phyloP scores from a whole-genome alignment of 495 filamentous ascomycete species.

The Articulospora tetracladia region DNA sequence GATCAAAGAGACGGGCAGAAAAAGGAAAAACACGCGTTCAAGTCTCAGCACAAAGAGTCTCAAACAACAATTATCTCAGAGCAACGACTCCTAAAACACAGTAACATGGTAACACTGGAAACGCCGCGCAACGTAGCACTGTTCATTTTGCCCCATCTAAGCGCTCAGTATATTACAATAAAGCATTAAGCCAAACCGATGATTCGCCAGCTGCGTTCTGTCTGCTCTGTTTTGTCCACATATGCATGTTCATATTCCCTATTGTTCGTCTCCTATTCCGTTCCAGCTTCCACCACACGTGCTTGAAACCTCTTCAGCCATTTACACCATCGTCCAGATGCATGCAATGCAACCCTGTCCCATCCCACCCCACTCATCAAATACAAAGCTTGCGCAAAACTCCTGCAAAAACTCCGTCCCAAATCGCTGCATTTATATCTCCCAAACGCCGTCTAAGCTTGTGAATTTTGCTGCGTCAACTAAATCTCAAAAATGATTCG shows the following conservation, averaged over 20 bases:
- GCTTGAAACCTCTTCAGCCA: not conserved
- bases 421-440: not conserved
- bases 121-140: too few relatives aligned
- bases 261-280: too few relatives aligned
- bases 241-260: too few relatives aligned
- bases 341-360: too few relatives aligned
- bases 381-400: not conserved
- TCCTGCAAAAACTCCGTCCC: not conserved
- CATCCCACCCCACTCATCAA: too few relatives aligned
- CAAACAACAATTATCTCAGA: too few relatives aligned
- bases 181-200: conserved; percentile 4
- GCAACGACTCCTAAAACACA: too few relatives aligned
- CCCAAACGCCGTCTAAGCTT: not conserved
- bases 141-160: too few relatives aligned
- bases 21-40: too few relatives aligned
- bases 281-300: not conserved
- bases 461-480: not conserved
- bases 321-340: not conserved
- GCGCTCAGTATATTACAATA: conserved; percentile 11
- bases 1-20: too few relatives aligned
- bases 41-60: too few relatives aligned
- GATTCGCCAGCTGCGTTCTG: not conserved
- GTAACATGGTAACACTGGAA: too few relatives aligned
- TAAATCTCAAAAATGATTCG: not conserved
- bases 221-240: not conserved